Evolutionary conservation across 1,284 basidiomycete genomes (phyloP), one percentile per base, ranked within the genome.

Genomic region (Moesziomyces sp.): DNA sequence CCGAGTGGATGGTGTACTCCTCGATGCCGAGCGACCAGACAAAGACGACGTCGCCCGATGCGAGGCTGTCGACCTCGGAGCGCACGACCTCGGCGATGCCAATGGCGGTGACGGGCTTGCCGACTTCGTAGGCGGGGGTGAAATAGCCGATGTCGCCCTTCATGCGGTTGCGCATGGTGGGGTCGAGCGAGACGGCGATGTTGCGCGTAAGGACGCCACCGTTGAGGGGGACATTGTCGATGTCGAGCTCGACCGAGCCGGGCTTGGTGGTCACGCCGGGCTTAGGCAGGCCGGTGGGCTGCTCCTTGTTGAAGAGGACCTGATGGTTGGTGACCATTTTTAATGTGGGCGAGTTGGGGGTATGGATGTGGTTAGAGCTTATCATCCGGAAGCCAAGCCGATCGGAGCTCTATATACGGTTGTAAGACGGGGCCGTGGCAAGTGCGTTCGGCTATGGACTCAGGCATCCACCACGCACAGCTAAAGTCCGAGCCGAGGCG

Each of bases 81-180:
- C 72, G 62, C 13, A 59, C 21, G 26, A 75, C 52, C 40, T 75
- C 72, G 26, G 24, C 67, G 33, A 75, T 63, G 11, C 72, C 72
- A 24, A 75, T 75, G 11, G 64, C 67, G 3, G 50, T 54, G 19
- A 75, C 61, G 7, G 72, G 72, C 26, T 64, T 44, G n/a, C 57
- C 67, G 1, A 43, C 52, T 1, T 47, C 59, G 45, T 75, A 75
- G 35, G 67, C 52, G 3, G 72, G 67, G 0, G 72, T 8, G 30
- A 75, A 75, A 54, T 75, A 75, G 46, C 48, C 54, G 19, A 53
- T 60, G 45, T 64, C 43, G 10, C 67, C 67, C 63, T 75, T 75
- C 72, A 75, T 71, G 13, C 72, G 67, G 52, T 75, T 75, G 40
- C 72, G 66, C 72, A 75, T 75, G 35, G 72, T 67, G 1, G 72